These are phyloP conservation scores for Lachnellula subtilissima DNA, from an alignment of 2,329 filamentous ascomycete genomes.

Conservation along the genomic window DNA sequence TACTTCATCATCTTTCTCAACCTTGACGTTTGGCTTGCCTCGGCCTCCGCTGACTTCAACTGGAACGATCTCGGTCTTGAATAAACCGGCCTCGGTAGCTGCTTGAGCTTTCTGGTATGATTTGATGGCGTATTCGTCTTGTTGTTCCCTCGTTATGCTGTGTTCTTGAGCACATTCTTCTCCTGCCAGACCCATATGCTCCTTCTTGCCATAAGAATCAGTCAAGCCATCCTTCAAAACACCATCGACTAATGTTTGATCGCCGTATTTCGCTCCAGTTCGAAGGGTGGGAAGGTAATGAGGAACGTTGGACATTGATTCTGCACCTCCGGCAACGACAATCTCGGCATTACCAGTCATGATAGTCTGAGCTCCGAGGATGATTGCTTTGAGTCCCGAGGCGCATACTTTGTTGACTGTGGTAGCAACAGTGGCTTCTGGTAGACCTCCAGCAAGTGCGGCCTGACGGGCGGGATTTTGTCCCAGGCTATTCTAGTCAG, in stretches of 20 bases:
- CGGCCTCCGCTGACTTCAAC: constrained; percentile 82
- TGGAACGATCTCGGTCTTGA: constrained; percentile 82
- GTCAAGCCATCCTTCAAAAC: constrained; percentile 92
- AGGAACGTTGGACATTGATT: constrained; percentile 97
- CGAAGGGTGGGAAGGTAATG: constrained; percentile 91
- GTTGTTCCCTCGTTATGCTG: constrained; percentile 72
- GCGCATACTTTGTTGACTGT: constrained; percentile 99
- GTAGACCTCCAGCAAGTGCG: constrained; percentile 81
- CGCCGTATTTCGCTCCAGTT: constrained; percentile 86
- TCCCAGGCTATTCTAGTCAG: constrained; percentile 60
- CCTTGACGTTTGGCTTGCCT: constrained; percentile 77
- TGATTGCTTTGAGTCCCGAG: constrained; percentile 88
- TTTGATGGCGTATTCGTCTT: constrained; percentile 94
- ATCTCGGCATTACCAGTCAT: constrained; percentile 92
- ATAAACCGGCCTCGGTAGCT: constrained; percentile 75
- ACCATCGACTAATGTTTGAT: constrained; percentile 83
- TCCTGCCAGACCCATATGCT: constrained; percentile 91
- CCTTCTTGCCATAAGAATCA: constrained; percentile 84
- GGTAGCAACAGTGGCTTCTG: constrained; percentile 74
- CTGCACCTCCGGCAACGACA: constrained; percentile 88
- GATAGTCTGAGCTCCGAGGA: constrained; percentile 93
- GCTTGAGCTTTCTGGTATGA: constrained; percentile 91
- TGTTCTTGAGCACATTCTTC: constrained; percentile 91
- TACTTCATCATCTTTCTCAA: constrained; percentile 89
- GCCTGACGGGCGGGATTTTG: constrained; percentile 96